These are phyloP conservation scores for Paxillus involutus DNA, from an alignment of 768 basidiomycete genomes.

Conservation along the genomic window DNA sequence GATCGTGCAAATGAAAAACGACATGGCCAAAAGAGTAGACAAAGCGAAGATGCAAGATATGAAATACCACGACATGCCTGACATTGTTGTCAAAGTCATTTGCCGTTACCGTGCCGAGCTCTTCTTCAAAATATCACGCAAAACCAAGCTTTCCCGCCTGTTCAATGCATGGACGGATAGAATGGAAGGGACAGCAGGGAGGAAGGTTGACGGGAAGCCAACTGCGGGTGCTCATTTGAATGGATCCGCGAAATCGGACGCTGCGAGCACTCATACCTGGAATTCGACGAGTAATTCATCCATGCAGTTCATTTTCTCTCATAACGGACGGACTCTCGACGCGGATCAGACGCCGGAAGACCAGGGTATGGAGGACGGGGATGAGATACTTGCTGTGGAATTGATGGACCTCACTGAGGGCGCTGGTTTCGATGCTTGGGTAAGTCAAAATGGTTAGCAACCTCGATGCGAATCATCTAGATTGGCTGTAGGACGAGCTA, in stretches of 20 bases:
- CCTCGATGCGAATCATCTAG: constrained; percentile 1
- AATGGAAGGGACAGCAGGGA: constrained; percentile 65
- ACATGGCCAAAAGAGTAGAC: constrained; percentile 78
- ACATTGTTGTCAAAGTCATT: constrained; percentile 85
- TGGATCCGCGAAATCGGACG: constrained; percentile 51
- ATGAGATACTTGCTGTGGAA: constrained; percentile 88
- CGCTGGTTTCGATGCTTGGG: constrained; percentile 60
- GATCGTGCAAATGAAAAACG: constrained; percentile 80
- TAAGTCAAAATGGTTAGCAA: constrained; percentile 32
- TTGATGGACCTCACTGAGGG: constrained; percentile 86
- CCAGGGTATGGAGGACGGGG: constrained; percentile 82
- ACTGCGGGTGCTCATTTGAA: constrained; percentile 37
- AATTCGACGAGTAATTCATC: constrained; percentile 39
- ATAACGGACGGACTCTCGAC: constrained; percentile 77
- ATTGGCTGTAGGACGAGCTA: constrained; percentile 54
- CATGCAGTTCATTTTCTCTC: constrained; percentile 85
- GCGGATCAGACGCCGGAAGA: constrained; percentile 85
- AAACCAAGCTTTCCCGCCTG: constrained; percentile 79
- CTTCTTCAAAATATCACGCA: constrained; percentile 91
- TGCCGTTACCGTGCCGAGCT: constrained; percentile 89
- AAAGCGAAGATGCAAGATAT: constrained; percentile 76
- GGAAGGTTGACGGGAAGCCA: constrained; percentile 41
- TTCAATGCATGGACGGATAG: constrained; percentile 89
- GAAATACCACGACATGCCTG: constrained; percentile 84
- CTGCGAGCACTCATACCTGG: constrained; percentile 44